These are phyloP conservation scores for Mycena crocata DNA, from an alignment of 768 basidiomycete genomes.

Conservation along the genomic window DNA sequence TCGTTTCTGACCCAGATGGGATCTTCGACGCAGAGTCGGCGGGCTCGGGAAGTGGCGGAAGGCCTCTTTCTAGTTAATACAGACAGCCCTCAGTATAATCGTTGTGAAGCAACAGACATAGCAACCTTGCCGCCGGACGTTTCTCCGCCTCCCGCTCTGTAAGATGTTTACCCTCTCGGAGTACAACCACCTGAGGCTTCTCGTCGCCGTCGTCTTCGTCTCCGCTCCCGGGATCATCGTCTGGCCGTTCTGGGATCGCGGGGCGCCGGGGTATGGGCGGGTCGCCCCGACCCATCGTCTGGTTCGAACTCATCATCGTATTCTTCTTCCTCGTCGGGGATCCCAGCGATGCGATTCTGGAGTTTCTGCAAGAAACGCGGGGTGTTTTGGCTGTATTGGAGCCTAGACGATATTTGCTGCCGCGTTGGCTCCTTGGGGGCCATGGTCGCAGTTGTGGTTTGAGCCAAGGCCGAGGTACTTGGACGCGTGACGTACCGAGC, in stretches of 20 bases:
- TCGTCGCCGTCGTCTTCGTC: constrained; percentile 82
- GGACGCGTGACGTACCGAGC: too few relatives aligned
- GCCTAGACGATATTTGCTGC: constrained; percentile 77
- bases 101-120: constrained; percentile 11
- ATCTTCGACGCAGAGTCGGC: constrained; percentile 34
- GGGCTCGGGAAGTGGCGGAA: constrained; percentile 63
- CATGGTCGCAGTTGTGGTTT: constrained; percentile 42
- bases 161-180: constrained; percentile 91
- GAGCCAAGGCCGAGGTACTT: neutral
- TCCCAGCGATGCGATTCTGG: constrained; percentile 70
- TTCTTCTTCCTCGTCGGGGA: constrained; percentile 59
- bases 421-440: constrained; percentile 74
- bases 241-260: constrained; percentile 75
- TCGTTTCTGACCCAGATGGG: constrained; percentile 37
- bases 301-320: constrained; percentile 65
- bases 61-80: constrained; percentile 65
- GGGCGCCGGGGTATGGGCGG: constrained; percentile 83
- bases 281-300: constrained; percentile 73
- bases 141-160: constrained; percentile 81
- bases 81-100: neutral
- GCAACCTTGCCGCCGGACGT: constrained; percentile 78
- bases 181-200: constrained; percentile 88
- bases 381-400: constrained; percentile 69
- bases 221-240: constrained; percentile 76
- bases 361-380: constrained; percentile 61